Percentiles rank a stretch among this genome's conserved stretches.
phyloP scores from a whole-genome alignment of 1,284 basidiomycete genomes.

The Sporisorium sorghi region DNA sequence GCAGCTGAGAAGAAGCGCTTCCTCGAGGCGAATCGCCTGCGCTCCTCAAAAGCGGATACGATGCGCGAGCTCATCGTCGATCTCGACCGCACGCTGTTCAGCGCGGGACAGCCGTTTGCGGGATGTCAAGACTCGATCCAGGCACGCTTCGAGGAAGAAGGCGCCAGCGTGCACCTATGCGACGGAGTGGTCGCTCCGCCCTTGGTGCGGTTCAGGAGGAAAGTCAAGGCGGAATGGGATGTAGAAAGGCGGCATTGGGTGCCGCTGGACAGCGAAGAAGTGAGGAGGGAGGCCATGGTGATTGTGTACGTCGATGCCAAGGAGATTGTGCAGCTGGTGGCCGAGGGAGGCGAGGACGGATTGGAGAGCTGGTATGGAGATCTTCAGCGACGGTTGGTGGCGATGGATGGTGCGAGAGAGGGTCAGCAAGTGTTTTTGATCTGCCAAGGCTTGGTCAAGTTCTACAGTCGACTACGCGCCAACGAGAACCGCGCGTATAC shows the following conservation, averaged over 20 bases:
- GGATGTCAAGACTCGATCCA: constrained; percentile 17
- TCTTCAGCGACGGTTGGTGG: constrained; percentile 16
- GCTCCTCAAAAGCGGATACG: constrained; percentile 45
- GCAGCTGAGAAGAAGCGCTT: constrained; percentile 43
- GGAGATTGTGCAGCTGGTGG: constrained; percentile 31
- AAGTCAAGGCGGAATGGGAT: constrained; percentile 33
- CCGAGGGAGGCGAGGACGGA: constrained; percentile 13
- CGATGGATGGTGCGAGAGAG: constrained; percentile 7
- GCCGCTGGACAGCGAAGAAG: constrained; percentile 28
- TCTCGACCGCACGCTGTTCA: constrained; percentile 38
- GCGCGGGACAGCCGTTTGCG: constrained; percentile 22
- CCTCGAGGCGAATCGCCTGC: constrained; percentile 47
- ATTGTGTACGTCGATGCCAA: constrained; percentile 40
- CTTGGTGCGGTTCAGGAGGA: constrained; percentile 32
- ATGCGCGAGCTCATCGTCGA: constrained; percentile 51
- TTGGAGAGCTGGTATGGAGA: constrained; percentile 41
- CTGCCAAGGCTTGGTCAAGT: constrained; percentile 49
- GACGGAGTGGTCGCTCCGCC: constrained; percentile 32
- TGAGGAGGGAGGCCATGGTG: constrained; percentile 25
- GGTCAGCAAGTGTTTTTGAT: constrained; percentile 40
- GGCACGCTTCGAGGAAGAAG: constrained; percentile 31
- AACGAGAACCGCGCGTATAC: constrained; percentile 47
- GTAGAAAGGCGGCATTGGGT: constrained; percentile 36
- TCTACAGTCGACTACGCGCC: constrained; percentile 20
- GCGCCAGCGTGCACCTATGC: constrained; percentile 29